Evolutionary conservation across 2,329 filamentous ascomycete genomes (phyloP), one percentile per base, ranked within the genome.

Genomic region (Paecilomyces niveus): DNA sequence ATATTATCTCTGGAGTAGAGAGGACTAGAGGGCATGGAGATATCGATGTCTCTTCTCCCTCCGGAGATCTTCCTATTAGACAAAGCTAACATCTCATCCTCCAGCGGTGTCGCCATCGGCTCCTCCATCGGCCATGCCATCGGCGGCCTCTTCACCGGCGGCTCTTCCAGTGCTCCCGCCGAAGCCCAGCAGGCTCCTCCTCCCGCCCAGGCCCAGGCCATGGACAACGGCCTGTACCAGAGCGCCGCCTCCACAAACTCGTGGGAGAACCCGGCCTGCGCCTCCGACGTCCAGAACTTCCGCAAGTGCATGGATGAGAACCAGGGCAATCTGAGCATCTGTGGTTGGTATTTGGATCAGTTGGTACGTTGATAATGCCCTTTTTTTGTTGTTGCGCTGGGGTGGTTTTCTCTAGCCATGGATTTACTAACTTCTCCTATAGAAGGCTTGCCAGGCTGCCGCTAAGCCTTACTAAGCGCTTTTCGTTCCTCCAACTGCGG

Each of bases 291-390:
- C 57, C 85, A 87, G 77, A 85, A 84, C 78, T 97, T 99, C 83
- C 92, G 91, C 70, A 89, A 88, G 80, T 99, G 94, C 83, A 89
- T 99, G 88, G 92, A 97, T 76, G 90, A 97, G 72, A 89, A 99
- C 77, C 81, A 86, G 73, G 94, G 94, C 67, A 92, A 94, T 79
- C 86, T 99, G 88, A 88, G 89, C 73, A 95, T 97, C 73, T 99
- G 94, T 81, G 89, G 89, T 66, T 99, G 93, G 92, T 99, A 99
- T 77, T 80, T 99, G 69, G 94, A 99, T 76, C 93, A 99, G 84
- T 83, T 99, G 77, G 78, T 80, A 76, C 57, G 74, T 70, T 54
- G 26, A 55, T 53, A 21, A 18, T 56, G 6, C 18, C 39, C 18
- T 3, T 10, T 39, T 52, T 57, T 55, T 45, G 22, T 21, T 11